These are phyloP conservation scores for Udeniomyces megalosporus DNA, from an alignment of 768 basidiomycete species.

Conservation along the genomic window DNA sequence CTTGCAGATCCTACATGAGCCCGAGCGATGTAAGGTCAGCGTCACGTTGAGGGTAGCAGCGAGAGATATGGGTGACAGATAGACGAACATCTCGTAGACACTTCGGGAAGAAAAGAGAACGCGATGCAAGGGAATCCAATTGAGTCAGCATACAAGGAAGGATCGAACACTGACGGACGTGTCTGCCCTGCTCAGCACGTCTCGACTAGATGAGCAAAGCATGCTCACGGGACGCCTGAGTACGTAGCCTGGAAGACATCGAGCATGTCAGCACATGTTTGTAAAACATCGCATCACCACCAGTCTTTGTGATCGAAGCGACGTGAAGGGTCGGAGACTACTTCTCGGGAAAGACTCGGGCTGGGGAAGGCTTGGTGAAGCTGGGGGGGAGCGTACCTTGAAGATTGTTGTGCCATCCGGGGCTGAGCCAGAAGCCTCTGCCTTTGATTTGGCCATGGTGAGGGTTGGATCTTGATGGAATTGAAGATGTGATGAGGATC, in stretches of 20 bases:
- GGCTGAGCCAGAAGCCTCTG: background rate
- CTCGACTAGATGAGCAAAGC: background rate
- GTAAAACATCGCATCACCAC: too few relatives aligned
- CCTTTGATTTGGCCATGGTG: conserved; percentile 1
- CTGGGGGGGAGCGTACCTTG: background rate
- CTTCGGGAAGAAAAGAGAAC: background rate
- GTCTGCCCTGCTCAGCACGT: background rate
- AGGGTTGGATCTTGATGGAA: too few relatives aligned
- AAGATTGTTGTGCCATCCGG: conserved; percentile 6
- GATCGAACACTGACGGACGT: background rate
- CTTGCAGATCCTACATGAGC: conserved; percentile 22
- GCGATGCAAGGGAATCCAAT: too few relatives aligned
- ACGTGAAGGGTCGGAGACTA: too few relatives aligned
- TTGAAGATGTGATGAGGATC: too few relatives aligned
- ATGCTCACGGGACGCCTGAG: conserved; percentile 15
- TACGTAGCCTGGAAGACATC: conserved; percentile 7
- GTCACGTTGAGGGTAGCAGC: background rate
- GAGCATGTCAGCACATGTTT: background rate
- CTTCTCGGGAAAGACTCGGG: too few relatives aligned
- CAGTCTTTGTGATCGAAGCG: too few relatives aligned
- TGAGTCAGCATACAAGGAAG: background rate
- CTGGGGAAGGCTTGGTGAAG: too few relatives aligned
- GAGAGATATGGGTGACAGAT: background rate
- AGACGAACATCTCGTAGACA: conserved; percentile 15
- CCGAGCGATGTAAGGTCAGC: background rate